Evolutionary conservation across 2,329 filamentous ascomycete genomes (phyloP).

Genomic region (Calonectria multiphialidica): DNA sequence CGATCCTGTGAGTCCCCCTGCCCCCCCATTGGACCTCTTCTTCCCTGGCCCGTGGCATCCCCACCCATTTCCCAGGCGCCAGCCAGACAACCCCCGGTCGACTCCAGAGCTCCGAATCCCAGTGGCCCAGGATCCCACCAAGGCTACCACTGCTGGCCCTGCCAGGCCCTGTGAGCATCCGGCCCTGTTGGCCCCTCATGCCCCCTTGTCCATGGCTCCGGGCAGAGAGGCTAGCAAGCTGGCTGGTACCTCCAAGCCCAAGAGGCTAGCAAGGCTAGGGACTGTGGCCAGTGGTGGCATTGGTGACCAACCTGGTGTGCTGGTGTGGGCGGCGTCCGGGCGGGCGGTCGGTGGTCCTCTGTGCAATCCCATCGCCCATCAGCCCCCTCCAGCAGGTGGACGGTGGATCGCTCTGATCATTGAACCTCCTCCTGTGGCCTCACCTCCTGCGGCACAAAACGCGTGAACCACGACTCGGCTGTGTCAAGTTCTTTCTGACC

Average conservation of each 20-base stretch:
- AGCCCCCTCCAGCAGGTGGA: conserved; percentile 18
- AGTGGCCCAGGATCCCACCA: conserved; percentile 26
- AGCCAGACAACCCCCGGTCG: conserved; percentile 24
- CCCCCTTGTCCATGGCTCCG: conserved; percentile 15
- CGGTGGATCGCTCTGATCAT: conserved; percentile 40
- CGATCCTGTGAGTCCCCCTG: conserved; percentile 29
- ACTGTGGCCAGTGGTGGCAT: conserved; percentile 39
- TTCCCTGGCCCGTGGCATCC: conserved; percentile 29
- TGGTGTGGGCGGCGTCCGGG: conserved; percentile 32
- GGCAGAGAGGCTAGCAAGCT: conserved; percentile 18
- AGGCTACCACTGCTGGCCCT: conserved; percentile 18
- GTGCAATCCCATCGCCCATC: conserved; percentile 15
- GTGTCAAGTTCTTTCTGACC: conserved; percentile 45
- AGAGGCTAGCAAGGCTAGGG: conserved; percentile 30
- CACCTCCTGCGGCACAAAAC: conserved; percentile 48
- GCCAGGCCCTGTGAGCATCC: conserved; percentile 13
- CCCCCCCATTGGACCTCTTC: conserved; percentile 31
- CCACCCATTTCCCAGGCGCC: conserved; percentile 35
- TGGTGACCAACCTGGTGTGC: conserved; percentile 26
- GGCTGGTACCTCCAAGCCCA: conserved; percentile 7
- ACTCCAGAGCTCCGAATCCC: conserved; percentile 29
- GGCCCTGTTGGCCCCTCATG: conserved; percentile 28
- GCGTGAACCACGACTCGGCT: conserved; percentile 44
- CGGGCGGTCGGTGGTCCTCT: conserved; percentile 22
- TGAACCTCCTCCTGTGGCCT: conserved; percentile 46